These are phyloP conservation scores for Ustilago loliicola DNA, from an alignment of 1,284 basidiomycete genomes.

Conservation along the genomic window DNA sequence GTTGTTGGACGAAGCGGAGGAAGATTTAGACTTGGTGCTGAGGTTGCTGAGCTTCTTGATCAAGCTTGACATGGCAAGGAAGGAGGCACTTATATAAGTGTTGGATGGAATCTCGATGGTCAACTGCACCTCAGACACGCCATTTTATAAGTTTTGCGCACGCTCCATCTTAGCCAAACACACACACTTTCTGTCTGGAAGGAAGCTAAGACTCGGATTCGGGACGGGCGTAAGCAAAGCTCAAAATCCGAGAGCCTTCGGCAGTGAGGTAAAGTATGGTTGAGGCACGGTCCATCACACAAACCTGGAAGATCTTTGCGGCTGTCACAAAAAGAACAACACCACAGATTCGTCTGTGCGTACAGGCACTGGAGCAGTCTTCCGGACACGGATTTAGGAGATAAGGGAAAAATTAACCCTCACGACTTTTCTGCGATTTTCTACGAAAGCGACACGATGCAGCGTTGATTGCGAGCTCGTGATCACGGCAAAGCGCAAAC, in stretches of 20 bases:
- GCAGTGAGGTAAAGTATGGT: neutral
- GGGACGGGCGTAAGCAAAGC: neutral
- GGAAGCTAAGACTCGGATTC: neutral
- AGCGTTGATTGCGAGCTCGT: too few species aligned
- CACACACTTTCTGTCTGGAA: neutral
- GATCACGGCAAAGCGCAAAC: too few species aligned
- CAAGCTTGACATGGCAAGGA: slow-evolving; percentile 36
- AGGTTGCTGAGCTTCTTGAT: slow-evolving; percentile 45
- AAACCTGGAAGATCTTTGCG: too few species aligned
- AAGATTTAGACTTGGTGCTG: slow-evolving; percentile 46
- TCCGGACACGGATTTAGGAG: neutral
- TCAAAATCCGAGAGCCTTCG: neutral
- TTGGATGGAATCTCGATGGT: neutral
- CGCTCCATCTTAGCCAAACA: neutral
- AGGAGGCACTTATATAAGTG: neutral
- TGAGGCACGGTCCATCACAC: neutral
- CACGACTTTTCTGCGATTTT: too few species aligned
- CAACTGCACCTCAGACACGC: neutral
- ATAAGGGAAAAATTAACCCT: neutral
- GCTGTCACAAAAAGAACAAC: too few species aligned
- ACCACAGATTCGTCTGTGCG: too few species aligned
- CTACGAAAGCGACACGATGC: too few species aligned
- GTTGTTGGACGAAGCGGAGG: slow-evolving; percentile 28
- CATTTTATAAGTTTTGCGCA: neutral
- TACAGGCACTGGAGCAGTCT: neutral